phyloP scores from a whole-genome alignment of 164 flowering plant species.

The Hamamelis virginiana region DNA sequence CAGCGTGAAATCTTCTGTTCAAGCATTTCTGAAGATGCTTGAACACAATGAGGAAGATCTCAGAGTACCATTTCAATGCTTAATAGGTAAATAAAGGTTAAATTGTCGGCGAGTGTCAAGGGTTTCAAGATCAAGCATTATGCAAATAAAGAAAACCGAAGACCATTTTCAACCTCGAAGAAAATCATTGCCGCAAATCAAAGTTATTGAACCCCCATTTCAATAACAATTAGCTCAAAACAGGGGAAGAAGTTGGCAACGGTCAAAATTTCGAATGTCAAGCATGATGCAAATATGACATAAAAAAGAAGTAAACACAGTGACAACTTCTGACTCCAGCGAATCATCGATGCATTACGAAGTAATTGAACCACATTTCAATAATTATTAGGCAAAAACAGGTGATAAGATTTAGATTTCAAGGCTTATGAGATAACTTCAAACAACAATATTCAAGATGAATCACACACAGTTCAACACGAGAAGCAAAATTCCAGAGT shows the following conservation, averaged over 20 bases:
- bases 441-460: conserved; percentile 1
- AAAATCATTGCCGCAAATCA: background rate
- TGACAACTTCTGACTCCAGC: background rate
- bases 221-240: background rate
- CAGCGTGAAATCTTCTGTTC: conserved; percentile 3
- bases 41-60: background rate
- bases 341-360: conserved; percentile 1
- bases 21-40: conserved; percentile 28
- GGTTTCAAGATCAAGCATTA: background rate
- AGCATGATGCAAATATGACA: conserved; percentile 2
- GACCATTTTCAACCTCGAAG: background rate
- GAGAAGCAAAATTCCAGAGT: background rate
- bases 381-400: conserved; percentile 13
- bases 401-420: conserved; percentile 4
- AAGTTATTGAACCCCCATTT: background rate
- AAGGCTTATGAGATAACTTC: conserved; percentile 3
- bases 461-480: background rate
- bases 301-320: background rate
- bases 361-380: conserved; percentile 6
- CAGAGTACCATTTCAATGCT: background rate
- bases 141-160: background rate
- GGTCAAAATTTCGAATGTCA: background rate
- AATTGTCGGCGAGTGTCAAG: background rate
- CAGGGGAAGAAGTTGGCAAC: background rate
- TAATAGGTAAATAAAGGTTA: background rate